phyloP scores from a whole-genome alignment of 768 basidiomycete species.

The Psilocybe cubensis region DNA sequence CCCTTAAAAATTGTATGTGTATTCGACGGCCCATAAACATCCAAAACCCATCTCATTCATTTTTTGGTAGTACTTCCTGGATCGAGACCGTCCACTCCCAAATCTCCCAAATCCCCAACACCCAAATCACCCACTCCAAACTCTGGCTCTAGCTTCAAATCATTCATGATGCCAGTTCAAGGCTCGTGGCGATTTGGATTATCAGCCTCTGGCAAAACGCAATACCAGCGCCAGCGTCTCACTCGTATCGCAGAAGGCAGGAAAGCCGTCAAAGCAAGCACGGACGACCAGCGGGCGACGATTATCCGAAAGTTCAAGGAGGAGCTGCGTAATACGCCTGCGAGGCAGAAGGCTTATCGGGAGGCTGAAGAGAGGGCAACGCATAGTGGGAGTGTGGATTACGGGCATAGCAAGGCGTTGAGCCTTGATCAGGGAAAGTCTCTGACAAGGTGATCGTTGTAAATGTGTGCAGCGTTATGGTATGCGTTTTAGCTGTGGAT shows the following conservation, averaged over 20 bases:
- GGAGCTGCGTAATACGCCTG: conserved; percentile 29
- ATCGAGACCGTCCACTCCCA: background rate
- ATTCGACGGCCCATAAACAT: background rate
- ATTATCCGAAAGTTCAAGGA: conserved; percentile 43
- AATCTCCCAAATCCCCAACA: too few species aligned
- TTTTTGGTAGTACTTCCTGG: conserved; percentile 9
- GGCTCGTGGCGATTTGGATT: conserved; percentile 43
- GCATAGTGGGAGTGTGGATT: background rate
- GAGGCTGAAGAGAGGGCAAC: conserved; percentile 19
- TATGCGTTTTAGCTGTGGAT: too few species aligned
- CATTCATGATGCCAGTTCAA: conserved; percentile 12
- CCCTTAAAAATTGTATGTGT: conserved; percentile 1
- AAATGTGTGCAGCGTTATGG: too few species aligned
- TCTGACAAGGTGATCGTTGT: too few species aligned
- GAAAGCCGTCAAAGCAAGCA: conserved; percentile 37
- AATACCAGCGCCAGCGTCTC: conserved; percentile 35
- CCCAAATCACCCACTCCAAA: too few species aligned
- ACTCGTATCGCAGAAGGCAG: conserved; percentile 44
- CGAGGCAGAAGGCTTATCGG: conserved; percentile 36
- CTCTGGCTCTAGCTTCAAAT: background rate
- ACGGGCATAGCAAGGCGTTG: background rate
- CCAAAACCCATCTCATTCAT: background rate
- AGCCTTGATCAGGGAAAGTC: background rate
- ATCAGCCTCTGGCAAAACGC: conserved; percentile 29
- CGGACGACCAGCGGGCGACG: conserved; percentile 30